Percentiles rank a stretch among this genome's conserved stretches.
Evolutionary conservation across 129 eudicot species (phyloP).

Genomic region (Helianthus tuberosus): DNA sequence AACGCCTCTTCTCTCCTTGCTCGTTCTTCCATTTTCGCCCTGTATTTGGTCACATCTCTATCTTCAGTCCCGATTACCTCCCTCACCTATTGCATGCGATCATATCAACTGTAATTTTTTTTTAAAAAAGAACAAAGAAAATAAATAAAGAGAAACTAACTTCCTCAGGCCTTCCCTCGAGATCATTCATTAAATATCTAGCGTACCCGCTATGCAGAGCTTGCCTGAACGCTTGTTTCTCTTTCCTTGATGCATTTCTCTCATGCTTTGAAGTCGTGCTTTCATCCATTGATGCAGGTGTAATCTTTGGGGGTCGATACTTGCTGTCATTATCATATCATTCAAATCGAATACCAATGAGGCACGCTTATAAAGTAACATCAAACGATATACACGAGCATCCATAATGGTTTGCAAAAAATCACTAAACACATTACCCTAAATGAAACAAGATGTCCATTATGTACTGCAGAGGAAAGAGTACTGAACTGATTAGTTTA

Average conservation of each 20-base stretch:
- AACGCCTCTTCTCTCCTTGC: conserved; percentile 76
- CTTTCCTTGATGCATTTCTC: conserved; percentile 76
- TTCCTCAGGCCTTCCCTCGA: conserved; percentile 95
- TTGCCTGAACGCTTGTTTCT: conserved; percentile 47
- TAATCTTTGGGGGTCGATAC: conserved; percentile 76
- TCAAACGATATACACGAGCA: conserved; percentile 3
- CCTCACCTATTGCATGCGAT: conserved; percentile 50
- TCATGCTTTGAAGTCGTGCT: conserved; percentile 64
- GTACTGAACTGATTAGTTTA: not conserved
- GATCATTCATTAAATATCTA: conserved; percentile 67
- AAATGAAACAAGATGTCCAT: not conserved
- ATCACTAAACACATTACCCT: not conserved
- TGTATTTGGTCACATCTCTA: conserved; percentile 49
- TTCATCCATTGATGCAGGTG: conserved; percentile 74
- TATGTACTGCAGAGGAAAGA: not conserved
- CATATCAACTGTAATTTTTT: not conserved
- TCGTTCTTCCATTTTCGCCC: conserved; percentile 69
- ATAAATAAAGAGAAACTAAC: conserved; percentile 34
- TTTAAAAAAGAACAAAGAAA: not conserved
- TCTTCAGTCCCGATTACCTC: conserved; percentile 72
- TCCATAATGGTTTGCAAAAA: not conserved
- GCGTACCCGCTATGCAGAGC: conserved; percentile 51
- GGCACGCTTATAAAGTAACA: conserved; percentile 5
- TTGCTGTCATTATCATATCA: conserved; percentile 62
- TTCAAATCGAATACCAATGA: not conserved